phyloP scores from a whole-genome alignment of 768 basidiomycete species.

The Gloeopeniophorella convolvens region DNA sequence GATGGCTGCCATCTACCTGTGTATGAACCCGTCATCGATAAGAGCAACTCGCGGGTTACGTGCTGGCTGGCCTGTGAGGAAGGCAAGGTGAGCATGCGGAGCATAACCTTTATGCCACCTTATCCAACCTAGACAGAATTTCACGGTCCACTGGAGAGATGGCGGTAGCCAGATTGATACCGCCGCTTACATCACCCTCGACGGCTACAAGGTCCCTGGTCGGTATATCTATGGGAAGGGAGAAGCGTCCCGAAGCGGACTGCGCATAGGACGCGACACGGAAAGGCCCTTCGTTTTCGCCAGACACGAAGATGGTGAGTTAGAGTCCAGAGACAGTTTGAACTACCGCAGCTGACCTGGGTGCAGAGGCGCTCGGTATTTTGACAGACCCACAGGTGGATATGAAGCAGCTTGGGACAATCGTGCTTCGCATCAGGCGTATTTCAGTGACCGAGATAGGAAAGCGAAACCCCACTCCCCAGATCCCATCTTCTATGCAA shows the following conservation, averaged over 20 bases:
- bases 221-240: slow-evolving; percentile 55
- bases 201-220: slow-evolving; percentile 54
- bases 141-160: slow-evolving; percentile 62
- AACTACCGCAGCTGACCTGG: too few relatives aligned
- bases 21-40: slow-evolving; percentile 48
- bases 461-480: not conserved
- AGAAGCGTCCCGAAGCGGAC: slow-evolving; percentile 43
- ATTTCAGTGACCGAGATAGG: not conserved
- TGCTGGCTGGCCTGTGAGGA: slow-evolving; percentile 65
- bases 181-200: slow-evolving; percentile 56
- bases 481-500: not conserved
- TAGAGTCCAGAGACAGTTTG: too few relatives aligned
- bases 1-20: slow-evolving; percentile 45
- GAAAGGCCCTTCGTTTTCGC: slow-evolving; percentile 61
- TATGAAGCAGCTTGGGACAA: slow-evolving; percentile 1
- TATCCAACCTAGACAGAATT: slow-evolving; percentile 35
- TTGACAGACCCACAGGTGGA: not conserved
- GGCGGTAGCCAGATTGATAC: slow-evolving; percentile 46
- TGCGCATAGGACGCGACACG: slow-evolving; percentile 42
- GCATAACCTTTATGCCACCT: not conserved
- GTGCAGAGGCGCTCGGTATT: not conserved
- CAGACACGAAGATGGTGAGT: slow-evolving; percentile 35
- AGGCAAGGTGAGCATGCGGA: slow-evolving; percentile 40
- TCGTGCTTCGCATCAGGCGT: slow-evolving; percentile 5
- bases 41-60: slow-evolving; percentile 38